Conservation (phyloP, 2,329 filamentous ascomycete genomes). For the Fusarium austroafricanum region DNA sequence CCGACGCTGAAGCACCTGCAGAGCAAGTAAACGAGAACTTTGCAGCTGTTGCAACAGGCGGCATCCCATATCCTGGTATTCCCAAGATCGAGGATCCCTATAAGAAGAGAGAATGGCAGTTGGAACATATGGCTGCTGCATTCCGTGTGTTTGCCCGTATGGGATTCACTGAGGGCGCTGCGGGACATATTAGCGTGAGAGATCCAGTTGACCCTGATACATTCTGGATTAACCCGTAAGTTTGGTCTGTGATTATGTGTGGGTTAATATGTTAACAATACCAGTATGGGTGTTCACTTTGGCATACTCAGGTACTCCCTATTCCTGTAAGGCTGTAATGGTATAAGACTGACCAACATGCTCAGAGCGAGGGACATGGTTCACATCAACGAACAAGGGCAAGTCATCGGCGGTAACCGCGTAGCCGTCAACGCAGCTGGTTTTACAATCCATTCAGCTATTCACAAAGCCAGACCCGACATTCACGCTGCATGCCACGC, state of each 20-base stretch:
- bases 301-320: constrained; percentile 61
- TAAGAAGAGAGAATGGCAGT: constrained; percentile 50
- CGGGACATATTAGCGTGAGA: constrained; percentile 72
- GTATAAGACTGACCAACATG: constrained; percentile 40
- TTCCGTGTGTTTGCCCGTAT: constrained; percentile 61
- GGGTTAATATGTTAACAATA: neutral
- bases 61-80: constrained; percentile 60
- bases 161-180: constrained; percentile 70
- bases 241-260: neutral
- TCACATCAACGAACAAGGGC: constrained; percentile 68
- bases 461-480: constrained; percentile 70
- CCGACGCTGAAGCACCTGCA: constrained; percentile 27
- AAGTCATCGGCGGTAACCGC: constrained; percentile 69
- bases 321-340: no score
- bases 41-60: constrained; percentile 46
- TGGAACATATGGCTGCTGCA: constrained; percentile 58
- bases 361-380: constrained; percentile 72
- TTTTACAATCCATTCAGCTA: constrained; percentile 71
- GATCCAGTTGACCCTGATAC: constrained; percentile 68
- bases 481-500: constrained; percentile 71
- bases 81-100: constrained; percentile 65
- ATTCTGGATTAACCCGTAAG: constrained; percentile 73
- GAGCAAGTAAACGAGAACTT: constrained; percentile 41
- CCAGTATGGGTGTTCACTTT: constrained; percentile 66
- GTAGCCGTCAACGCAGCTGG: constrained; percentile 69